Conservation (phyloP, 805 yeast genomes). For the Cyberlindnera galapagoensis region DNA sequence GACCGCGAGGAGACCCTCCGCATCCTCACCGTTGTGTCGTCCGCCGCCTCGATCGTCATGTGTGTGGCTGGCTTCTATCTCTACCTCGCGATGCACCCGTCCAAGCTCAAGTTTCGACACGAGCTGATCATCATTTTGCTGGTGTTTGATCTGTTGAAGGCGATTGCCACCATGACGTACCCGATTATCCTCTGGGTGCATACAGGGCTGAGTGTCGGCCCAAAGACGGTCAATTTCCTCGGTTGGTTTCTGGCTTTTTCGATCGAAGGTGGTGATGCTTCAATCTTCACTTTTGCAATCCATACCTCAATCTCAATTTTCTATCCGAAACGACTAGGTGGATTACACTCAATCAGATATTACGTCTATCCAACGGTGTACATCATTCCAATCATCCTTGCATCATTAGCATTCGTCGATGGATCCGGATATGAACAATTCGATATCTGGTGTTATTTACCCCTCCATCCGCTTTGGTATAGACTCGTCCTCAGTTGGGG, state of each 20-base stretch:
- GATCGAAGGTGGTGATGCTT: constrained; percentile 82
- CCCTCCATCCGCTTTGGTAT: constrained; percentile 68
- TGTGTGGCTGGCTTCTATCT: constrained; percentile 59
- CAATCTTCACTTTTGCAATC: constrained; percentile 74
- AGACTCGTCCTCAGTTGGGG: constrained; percentile 73
- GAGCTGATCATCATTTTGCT: constrained; percentile 61
- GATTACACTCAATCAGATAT: constrained; percentile 53
- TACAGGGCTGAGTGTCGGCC: constrained; percentile 36
- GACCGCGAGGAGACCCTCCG: constrained; percentile 8
- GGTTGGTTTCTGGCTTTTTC: constrained; percentile 80
- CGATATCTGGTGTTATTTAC: constrained; percentile 75
- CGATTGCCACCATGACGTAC: constrained; percentile 57
- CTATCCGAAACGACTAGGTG: constrained; percentile 59
- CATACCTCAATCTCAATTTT: constrained; percentile 75
- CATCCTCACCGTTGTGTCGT: constrained; percentile 40
- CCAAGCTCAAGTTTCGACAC: constrained; percentile 59
- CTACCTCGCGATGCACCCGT: constrained; percentile 56
- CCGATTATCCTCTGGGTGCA: constrained; percentile 49
- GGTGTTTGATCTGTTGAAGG: constrained; percentile 71
- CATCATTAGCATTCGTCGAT: constrained; percentile 63
- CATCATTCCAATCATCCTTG: constrained; percentile 57
- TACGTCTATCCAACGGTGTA: constrained; percentile 54
- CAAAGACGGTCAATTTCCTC: constrained; percentile 14
- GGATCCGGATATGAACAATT: constrained; percentile 52
- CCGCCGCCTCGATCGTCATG: constrained; percentile 41